A percentile compares a stretch with the other conserved stretches of the same genome.
These are phyloP conservation scores for Phylloporus arenicola DNA, from an alignment of 768 basidiomycete species.

Conservation along the genomic window DNA sequence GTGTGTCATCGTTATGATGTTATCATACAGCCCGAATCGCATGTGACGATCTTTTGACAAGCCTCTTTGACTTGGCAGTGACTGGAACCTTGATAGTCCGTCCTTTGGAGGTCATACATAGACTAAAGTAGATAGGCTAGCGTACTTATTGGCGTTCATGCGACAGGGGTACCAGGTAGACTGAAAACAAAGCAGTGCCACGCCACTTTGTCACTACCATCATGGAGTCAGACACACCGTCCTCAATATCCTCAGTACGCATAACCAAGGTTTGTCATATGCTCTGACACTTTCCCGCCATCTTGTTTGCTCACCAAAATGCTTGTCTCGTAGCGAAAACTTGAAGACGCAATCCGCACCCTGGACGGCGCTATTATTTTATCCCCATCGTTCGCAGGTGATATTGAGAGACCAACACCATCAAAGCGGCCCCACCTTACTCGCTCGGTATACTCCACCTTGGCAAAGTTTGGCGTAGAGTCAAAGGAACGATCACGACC, in stretches of 20 bases:
- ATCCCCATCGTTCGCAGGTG: constrained; percentile 27
- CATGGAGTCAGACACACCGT: constrained; percentile 13
- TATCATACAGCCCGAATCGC: background rate
- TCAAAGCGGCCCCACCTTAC: constrained; percentile 51
- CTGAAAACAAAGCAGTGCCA: too few species aligned
- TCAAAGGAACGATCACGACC: constrained; percentile 40
- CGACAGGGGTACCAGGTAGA: too few species aligned
- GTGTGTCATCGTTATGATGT: too few species aligned
- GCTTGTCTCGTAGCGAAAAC: constrained; percentile 52
- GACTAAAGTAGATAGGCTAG: too few species aligned
- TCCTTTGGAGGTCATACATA: too few species aligned
- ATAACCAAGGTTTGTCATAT: constrained; percentile 40
- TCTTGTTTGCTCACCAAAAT: background rate
- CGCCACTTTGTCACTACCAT: background rate
- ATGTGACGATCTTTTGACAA: background rate
- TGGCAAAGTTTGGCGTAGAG: constrained; percentile 72
- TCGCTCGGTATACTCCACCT: constrained; percentile 68
- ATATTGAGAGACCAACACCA: constrained; percentile 31
- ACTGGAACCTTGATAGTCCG: too few species aligned
- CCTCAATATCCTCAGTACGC: constrained; percentile 21
- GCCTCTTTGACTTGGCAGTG: background rate
- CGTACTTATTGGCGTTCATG: too few species aligned
- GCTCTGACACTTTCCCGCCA: background rate
- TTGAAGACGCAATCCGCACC: constrained; percentile 72
- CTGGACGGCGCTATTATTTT: constrained; percentile 64